Evolutionary conservation across 352 stramenopile genomes (phyloP).

Genomic region (Pythium utonaiense): DNA sequence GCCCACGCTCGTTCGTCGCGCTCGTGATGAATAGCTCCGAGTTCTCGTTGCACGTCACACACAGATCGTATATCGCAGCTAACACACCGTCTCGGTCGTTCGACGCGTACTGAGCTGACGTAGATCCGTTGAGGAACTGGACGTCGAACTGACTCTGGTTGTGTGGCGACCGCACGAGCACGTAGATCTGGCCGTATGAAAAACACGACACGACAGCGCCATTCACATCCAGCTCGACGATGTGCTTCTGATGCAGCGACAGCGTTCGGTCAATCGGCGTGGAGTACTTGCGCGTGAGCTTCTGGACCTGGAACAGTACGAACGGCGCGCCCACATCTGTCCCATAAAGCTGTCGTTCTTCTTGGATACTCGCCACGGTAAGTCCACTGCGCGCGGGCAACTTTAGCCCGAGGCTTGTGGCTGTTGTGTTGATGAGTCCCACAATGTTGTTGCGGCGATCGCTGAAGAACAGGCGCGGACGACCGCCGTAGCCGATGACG

Average conservation of each 20-base stretch:
- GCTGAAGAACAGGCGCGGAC: slow-evolving; percentile 70
- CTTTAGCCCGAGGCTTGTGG: slow-evolving; percentile 51
- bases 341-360: slow-evolving; percentile 43
- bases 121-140: slow-evolving; percentile 58
- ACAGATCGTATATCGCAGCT: slow-evolving; percentile 75
- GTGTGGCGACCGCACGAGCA: slow-evolving; percentile 49
- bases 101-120: slow-evolving; percentile 53
- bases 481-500: slow-evolving; percentile 60
- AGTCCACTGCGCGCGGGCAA: slow-evolving; percentile 37
- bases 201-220: slow-evolving; percentile 54
- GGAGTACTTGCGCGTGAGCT: slow-evolving; percentile 64
- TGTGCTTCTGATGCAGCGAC: slow-evolving; percentile 62
- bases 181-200: slow-evolving; percentile 66
- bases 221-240: slow-evolving; percentile 61
- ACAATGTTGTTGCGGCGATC: slow-evolving; percentile 51
- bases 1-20: slow-evolving; percentile 60
- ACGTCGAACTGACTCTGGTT: slow-evolving; percentile 63
- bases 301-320: slow-evolving; percentile 68
- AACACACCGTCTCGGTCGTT: slow-evolving; percentile 71
- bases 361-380: slow-evolving; percentile 40
- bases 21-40: slow-evolving; percentile 69
- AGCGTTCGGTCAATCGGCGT: slow-evolving; percentile 45
- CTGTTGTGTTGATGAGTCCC: slow-evolving; percentile 49
- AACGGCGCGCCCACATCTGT: slow-evolving; percentile 50
- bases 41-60: slow-evolving; percentile 71